phyloP scores from a whole-genome alignment of 345 rosid species.

The Eutrema japonicum region DNA sequence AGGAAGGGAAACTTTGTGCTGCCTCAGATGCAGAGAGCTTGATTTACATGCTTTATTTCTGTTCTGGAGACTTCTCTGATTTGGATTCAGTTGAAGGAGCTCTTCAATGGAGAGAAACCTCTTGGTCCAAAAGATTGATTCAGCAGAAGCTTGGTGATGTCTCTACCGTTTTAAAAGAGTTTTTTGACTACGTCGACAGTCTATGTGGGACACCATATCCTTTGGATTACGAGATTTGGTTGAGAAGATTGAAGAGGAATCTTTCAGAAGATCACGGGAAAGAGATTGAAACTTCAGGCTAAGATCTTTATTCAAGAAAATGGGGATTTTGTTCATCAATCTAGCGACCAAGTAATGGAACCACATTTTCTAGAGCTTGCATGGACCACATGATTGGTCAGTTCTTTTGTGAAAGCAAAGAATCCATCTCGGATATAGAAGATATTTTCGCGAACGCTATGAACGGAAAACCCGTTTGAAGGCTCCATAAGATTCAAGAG shows the following conservation, averaged over 20 bases:
- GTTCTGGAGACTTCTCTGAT: constrained; percentile 78
- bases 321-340: neutral
- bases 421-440: too few species aligned
- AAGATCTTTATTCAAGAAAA: constrained; percentile 26
- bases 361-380: too few species aligned
- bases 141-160: constrained; percentile 96
- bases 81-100: constrained; percentile 97
- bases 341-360: neutral
- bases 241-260: constrained; percentile 78
- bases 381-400: too few species aligned
- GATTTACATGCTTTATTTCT: constrained; percentile 87
- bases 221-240: constrained; percentile 90
- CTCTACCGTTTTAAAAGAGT: constrained; percentile 87
- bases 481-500: too few species aligned
- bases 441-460: too few species aligned
- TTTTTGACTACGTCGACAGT: constrained; percentile 98
- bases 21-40: constrained; percentile 98
- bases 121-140: constrained; percentile 92
- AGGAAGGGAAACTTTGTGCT: constrained; percentile 93
- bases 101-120: constrained; percentile 91
- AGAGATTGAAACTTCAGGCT: constrained; percentile 70
- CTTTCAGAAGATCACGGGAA: constrained; percentile 86
- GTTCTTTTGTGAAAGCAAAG: too few species aligned
- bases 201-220: constrained; percentile 98
- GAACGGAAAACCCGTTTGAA: too few species aligned